phyloP scores from a whole-genome alignment of 352 stramenopile species.

The Phytopythium sindhum region DNA sequence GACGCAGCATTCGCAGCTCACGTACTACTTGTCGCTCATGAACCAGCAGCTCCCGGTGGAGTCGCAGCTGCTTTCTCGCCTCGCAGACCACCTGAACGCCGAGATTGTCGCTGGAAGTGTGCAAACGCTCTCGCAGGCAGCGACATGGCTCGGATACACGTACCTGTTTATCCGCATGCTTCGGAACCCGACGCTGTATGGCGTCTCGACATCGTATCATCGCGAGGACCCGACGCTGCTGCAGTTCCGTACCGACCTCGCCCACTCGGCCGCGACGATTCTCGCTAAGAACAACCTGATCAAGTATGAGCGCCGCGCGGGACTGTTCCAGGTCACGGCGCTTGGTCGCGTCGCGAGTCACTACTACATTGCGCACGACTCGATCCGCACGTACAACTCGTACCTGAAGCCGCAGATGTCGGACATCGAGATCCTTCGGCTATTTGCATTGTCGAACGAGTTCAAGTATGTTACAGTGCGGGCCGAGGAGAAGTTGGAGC shows the following conservation, averaged over 20 bases:
- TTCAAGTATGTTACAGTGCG: conserved; percentile 99
- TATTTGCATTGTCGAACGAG: conserved; percentile 98
- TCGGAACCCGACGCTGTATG: conserved; percentile 96
- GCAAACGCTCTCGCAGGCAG: conserved; percentile 93
- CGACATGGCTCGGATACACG: conserved; percentile 99
- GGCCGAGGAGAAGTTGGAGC: conserved; percentile 98
- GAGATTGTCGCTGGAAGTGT: conserved; percentile 98
- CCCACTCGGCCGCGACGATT: conserved; percentile 94
- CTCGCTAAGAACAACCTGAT: conserved; percentile 98
- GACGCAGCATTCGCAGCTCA: conserved; percentile 97
- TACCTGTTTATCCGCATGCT: conserved; percentile 99
- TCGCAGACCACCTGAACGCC: conserved; percentile 98
- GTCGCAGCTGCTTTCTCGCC: conserved; percentile 94
- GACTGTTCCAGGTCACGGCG: conserved; percentile 95
- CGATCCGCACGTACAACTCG: conserved; percentile 98
- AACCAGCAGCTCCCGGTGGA: conserved; percentile 99
- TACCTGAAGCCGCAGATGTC: conserved; percentile 99
- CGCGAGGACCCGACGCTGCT: conserved; percentile 93
- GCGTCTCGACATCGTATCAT: conserved; percentile 85
- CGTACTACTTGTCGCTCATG: conserved; percentile 99
- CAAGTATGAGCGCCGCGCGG: conserved; percentile 96
- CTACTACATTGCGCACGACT: conserved; percentile 99
- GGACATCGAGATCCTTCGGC: conserved; percentile 99
- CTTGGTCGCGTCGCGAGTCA: conserved; percentile 97
- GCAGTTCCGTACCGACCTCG: conserved; percentile 94